Evolutionary conservation across 495 filamentous ascomycete species (phyloP), one percentile per base, ranked within the genome.

Genomic region (Tuber aestivum): DNA sequence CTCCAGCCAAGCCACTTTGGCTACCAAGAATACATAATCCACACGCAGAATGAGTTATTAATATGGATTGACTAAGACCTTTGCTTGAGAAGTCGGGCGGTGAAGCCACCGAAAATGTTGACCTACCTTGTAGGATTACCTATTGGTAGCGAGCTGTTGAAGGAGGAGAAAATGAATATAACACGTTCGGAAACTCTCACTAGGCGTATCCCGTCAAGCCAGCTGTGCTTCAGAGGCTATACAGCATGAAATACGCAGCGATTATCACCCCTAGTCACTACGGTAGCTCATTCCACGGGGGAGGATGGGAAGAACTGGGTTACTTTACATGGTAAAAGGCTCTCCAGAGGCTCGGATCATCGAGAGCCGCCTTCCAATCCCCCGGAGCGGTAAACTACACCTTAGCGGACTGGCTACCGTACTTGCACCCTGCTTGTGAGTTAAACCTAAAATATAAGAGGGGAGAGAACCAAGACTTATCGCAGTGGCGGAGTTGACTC

Each of bases 191-290:
- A 65, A 35, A 35, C 8, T 2, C 27, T 7, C 7, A 35, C 56
- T 32, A 20, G 1, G 1, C 14, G 56, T 65, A 3, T 65, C 32
- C 7, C 3, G 12, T 18, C 27, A 35, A 18, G 27, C 10, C 5
- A 65, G 12, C 5, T 65, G 18, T 32, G 10, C n/a, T 14, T 10
- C 10, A 10, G 56, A 3, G 10, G 50, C 3, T 27, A 61, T 61
- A 61, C 21, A 12, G 10, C n/a, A 61, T 2, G 12, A 27, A 6
- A 61, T 61, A 61, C 14, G 27, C 1, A 14, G 50, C n/a, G n/a
- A 27, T 65, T n/a, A 32, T 65, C 56, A 65, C n/a, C 27, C 32
- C n/a, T 65, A 65, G 56, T 65, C 56, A 65, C 56, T 65, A n/a
- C n/a, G n/a, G n/a, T n/a, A n/a, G n/a, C 18, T 0, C 3, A 3